A percentile compares a stretch with the other conserved stretches of the same genome.
Conservation (phyloP, 2,329 filamentous ascomycete species). For the Boeremia lycopersici region DNA sequence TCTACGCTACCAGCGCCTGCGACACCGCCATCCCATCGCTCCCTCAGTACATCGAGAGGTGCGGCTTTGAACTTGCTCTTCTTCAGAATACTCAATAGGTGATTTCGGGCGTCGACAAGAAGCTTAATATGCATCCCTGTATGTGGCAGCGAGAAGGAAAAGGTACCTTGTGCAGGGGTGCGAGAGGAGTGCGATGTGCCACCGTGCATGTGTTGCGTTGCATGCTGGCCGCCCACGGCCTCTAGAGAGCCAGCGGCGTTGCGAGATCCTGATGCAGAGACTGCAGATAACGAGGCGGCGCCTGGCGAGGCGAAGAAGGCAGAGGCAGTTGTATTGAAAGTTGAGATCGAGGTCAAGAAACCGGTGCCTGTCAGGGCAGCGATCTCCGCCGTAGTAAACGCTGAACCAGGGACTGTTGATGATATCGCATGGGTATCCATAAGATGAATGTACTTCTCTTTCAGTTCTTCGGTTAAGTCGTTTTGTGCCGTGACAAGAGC, state of each 20-base stretch:
- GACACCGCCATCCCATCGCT: slow-evolving; percentile 75
- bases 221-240: slow-evolving; percentile 72
- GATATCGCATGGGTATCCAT: slow-evolving; percentile 60
- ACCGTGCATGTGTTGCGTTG: slow-evolving; percentile 69
- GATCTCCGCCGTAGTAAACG: slow-evolving; percentile 56
- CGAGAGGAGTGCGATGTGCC: slow-evolving; percentile 53
- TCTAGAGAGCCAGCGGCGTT: slow-evolving; percentile 72
- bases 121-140: slow-evolving; percentile 72
- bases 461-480: slow-evolving; percentile 30
- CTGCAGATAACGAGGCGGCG: slow-evolving; percentile 58
- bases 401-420: slow-evolving; percentile 47
- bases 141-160: slow-evolving; percentile 67
- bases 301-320: slow-evolving; percentile 52
- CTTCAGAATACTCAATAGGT: slow-evolving; percentile 66
- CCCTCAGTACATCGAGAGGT: slow-evolving; percentile 65
- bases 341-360: slow-evolving; percentile 63
- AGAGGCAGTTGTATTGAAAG: slow-evolving; percentile 43
- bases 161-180: slow-evolving; percentile 34
- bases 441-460: slow-evolving; percentile 58
- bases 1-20: slow-evolving; percentile 53
- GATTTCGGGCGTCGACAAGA: slow-evolving; percentile 64
- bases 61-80: slow-evolving; percentile 66
- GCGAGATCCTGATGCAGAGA: slow-evolving; percentile 65
- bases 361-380: slow-evolving; percentile 68
- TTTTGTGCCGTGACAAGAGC: slow-evolving; percentile 33